These are phyloP conservation scores for Aspergillus japonicus DNA, from an alignment of 2,329 filamentous ascomycete species.

Conservation along the genomic window DNA sequence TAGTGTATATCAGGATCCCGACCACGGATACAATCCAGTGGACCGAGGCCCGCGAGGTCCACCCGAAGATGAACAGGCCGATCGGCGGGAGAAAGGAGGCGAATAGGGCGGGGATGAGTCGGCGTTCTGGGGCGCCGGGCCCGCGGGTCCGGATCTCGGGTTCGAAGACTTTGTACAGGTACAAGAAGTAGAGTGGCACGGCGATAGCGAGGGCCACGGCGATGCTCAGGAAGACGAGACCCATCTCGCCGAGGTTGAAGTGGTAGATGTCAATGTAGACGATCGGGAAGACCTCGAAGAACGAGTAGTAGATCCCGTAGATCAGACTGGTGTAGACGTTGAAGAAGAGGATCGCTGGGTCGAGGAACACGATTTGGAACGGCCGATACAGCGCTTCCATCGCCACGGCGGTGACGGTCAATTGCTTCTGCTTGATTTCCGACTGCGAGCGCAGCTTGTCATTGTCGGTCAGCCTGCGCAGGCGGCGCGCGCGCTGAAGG, in stretches of 20 bases:
- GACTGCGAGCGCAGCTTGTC: conserved; percentile 53
- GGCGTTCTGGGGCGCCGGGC: conserved; percentile 52
- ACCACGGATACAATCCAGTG: conserved; percentile 37
- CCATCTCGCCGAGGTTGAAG: conserved; percentile 58
- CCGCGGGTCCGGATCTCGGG: conserved; percentile 50
- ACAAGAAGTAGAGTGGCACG: conserved; percentile 50
- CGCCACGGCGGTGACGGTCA: conserved; percentile 8
- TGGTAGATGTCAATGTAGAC: conserved; percentile 60
- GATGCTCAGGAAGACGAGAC: conserved; percentile 58
- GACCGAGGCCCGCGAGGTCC: conserved; percentile 17
- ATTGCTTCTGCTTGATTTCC: conserved; percentile 56
- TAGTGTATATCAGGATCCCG: conserved; percentile 40
- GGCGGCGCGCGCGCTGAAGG: conserved; percentile 59
- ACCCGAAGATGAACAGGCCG: conserved; percentile 56
- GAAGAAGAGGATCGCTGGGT: conserved; percentile 62
- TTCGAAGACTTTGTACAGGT: conserved; percentile 53
- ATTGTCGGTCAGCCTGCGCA: conserved; percentile 59
- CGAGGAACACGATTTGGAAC: conserved; percentile 59
- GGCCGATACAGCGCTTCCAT: conserved; percentile 60
- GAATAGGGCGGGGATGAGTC: conserved; percentile 54
- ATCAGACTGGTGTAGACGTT: conserved; percentile 62
- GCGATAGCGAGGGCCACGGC: conserved; percentile 51
- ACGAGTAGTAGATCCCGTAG: conserved; percentile 52
- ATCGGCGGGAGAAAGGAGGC: conserved; percentile 54
- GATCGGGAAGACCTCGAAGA: conserved; percentile 66